phyloP scores from a whole-genome alignment of 2,329 filamentous ascomycete species.

The Podosphaera fusca region DNA sequence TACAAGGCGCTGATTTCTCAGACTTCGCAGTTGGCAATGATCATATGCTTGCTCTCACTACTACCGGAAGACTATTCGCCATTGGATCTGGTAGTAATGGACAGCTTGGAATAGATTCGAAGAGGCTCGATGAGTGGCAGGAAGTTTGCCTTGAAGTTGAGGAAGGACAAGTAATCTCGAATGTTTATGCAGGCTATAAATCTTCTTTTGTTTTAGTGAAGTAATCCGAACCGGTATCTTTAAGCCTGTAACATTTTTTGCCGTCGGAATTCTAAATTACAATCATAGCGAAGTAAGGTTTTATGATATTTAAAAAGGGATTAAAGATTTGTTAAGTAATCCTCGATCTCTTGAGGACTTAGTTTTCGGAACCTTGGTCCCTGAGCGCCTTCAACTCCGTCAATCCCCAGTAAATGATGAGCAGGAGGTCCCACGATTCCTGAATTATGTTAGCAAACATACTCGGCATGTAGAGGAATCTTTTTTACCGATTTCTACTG shows the following conservation, averaged over 20 bases:
- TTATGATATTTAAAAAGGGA: constrained; percentile 2
- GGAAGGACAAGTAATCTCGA: constrained; percentile 8
- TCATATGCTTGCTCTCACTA: constrained; percentile 33
- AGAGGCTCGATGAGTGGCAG: constrained; percentile 8
- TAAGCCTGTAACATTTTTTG: neutral
- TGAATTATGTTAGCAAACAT: constrained; percentile 19
- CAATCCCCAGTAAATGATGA: constrained; percentile 74
- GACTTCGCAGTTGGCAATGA: constrained; percentile 34
- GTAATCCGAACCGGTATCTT: neutral
- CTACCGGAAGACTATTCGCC: constrained; percentile 26
- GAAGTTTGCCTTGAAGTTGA: constrained; percentile 9
- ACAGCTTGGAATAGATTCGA: constrained; percentile 27
- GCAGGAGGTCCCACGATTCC: constrained; percentile 90
- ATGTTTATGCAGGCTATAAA: constrained; percentile 14
- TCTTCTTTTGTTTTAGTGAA: constrained; percentile 14
- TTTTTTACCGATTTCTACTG: constrained; percentile 71
- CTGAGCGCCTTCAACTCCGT: constrained; percentile 64
- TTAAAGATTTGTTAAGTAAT: constrained; percentile 94
- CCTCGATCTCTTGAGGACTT: constrained; percentile 94
- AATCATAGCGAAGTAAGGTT: neutral
- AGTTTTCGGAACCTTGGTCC: constrained; percentile 84
- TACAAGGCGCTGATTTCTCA: constrained; percentile 25
- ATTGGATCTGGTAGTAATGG: constrained; percentile 33
- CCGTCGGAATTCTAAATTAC: neutral
- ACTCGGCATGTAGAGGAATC: neutral